Percentiles rank a stretch among this genome's conserved stretches.
These are phyloP conservation scores for Hyphopichia buzzinii DNA, from an alignment of 1,139 yeast species.

Conservation along the genomic window DNA sequence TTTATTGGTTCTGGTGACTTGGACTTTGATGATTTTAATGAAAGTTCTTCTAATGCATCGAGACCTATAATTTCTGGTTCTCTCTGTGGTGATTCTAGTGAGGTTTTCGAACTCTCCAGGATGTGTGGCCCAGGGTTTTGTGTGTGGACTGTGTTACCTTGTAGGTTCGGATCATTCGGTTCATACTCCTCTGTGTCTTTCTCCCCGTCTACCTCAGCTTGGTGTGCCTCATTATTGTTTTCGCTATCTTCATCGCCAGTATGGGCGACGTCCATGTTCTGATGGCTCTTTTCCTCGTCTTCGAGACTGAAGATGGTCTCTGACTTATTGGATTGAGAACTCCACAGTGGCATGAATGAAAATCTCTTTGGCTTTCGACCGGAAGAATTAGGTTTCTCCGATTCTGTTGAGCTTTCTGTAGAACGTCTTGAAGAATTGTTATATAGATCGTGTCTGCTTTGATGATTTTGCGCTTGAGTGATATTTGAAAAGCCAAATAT, in stretches of 20 bases:
- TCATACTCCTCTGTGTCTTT: neutral
- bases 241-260: neutral
- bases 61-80: constrained; percentile 7
- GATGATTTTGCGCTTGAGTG: constrained; percentile 3
- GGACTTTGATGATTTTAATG: constrained; percentile 5
- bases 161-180: constrained; percentile 2
- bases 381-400: constrained; percentile 1
- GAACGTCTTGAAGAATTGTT: constrained; percentile 1
- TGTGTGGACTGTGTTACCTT: constrained; percentile 3
- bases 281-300: constrained; percentile 2
- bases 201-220: constrained; percentile 1
- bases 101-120: neutral
- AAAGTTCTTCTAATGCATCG: constrained; percentile 20
- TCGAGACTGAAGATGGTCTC: constrained; percentile 1
- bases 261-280: neutral
- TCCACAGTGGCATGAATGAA: constrained; percentile 15
- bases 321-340: neutral
- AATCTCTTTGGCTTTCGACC: constrained; percentile 12
- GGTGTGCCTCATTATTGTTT: neutral
- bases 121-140: neutral
- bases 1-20: constrained; percentile 11
- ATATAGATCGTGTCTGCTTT: constrained; percentile 2
- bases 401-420: neutral
- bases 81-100: neutral
- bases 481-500: constrained; percentile 22